phyloP scores from a whole-genome alignment of 1,139 yeast species.

The Scheffersomyces parashehatae region DNA sequence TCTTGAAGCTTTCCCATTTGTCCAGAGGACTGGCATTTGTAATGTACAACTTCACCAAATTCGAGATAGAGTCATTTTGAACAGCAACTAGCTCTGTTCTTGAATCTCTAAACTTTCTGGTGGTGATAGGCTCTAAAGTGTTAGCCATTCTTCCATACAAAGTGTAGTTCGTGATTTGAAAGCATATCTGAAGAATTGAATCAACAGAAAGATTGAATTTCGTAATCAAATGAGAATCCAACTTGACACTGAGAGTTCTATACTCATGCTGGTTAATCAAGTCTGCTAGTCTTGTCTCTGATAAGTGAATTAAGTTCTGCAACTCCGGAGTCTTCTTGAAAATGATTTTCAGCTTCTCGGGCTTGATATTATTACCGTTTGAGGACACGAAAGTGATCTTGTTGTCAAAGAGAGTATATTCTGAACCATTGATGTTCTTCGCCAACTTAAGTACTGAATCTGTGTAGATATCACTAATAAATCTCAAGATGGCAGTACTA shows the following conservation, averaged over 20 bases:
- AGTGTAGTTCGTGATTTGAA: constrained; percentile 73
- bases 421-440: constrained; percentile 68
- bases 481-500: constrained; percentile 72
- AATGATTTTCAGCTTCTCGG: constrained; percentile 38
- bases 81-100: constrained; percentile 69
- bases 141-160: constrained; percentile 69
- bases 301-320: constrained; percentile 56
- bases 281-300: constrained; percentile 77
- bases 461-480: constrained; percentile 73
- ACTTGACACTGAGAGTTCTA: constrained; percentile 39
- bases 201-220: constrained; percentile 61
- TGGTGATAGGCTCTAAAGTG: constrained; percentile 72
- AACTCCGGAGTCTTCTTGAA: constrained; percentile 54
- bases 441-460: constrained; percentile 74
- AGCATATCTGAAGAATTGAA: constrained; percentile 64
- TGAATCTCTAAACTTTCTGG: constrained; percentile 64
- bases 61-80: constrained; percentile 55
- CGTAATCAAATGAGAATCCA: constrained; percentile 47
- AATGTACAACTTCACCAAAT: constrained; percentile 61
- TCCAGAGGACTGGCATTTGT: constrained; percentile 46
- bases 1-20: constrained; percentile 54
- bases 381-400: constrained; percentile 38
- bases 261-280: constrained; percentile 71
- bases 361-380: constrained; percentile 39
- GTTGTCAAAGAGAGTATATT: constrained; percentile 61